Percentiles rank a stretch among this genome's conserved stretches.
Evolutionary conservation across 1,139 yeast genomes (phyloP).

Genomic region (Suhomyces chickasaworum): DNA sequence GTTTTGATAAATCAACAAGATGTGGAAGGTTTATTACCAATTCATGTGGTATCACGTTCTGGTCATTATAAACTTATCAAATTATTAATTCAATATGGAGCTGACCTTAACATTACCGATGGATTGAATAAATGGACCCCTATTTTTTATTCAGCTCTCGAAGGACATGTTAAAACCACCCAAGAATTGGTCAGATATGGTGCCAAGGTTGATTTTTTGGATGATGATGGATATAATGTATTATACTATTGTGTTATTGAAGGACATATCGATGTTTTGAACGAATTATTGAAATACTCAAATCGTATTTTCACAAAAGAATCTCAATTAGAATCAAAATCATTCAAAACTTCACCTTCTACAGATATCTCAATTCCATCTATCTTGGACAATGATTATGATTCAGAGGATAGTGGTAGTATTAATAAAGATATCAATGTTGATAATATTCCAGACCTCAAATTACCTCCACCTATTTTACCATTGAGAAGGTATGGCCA

Average conservation of each 20-base stretch:
- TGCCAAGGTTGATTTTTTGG: slow-evolving; percentile 72
- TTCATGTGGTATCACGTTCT: slow-evolving; percentile 85
- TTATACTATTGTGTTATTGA: slow-evolving; percentile 92
- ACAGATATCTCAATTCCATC: slow-evolving; percentile 9
- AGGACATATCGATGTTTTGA: slow-evolving; percentile 80
- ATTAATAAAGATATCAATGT: slow-evolving; percentile 37
- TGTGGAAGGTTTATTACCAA: slow-evolving; percentile 85
- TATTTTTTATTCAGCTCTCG: slow-evolving; percentile 83
- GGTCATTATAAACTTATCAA: slow-evolving; percentile 74
- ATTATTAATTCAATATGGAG: slow-evolving; percentile 69
- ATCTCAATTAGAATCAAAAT: slow-evolving; percentile 6
- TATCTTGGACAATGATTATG: slow-evolving; percentile 32
- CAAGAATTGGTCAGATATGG: slow-evolving; percentile 69
- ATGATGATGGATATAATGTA: slow-evolving; percentile 82
- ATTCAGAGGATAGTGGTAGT: slow-evolving; percentile 44
- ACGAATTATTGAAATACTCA: slow-evolving; percentile 53
- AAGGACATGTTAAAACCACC: slow-evolving; percentile 77
- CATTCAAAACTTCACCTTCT: slow-evolving; percentile 3
- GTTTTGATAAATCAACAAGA: slow-evolving; percentile 54
- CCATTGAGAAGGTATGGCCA: slow-evolving; percentile 95
- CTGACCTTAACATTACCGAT: slow-evolving; percentile 77
- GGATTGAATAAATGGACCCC: slow-evolving; percentile 94
- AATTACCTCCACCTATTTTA: slow-evolving; percentile 93
- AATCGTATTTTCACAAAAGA: slow-evolving; percentile 15
- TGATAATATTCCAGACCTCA: slow-evolving; percentile 85